These are phyloP conservation scores for Megacollybia marginata DNA, from an alignment of 768 basidiomycete genomes.

Conservation along the genomic window DNA sequence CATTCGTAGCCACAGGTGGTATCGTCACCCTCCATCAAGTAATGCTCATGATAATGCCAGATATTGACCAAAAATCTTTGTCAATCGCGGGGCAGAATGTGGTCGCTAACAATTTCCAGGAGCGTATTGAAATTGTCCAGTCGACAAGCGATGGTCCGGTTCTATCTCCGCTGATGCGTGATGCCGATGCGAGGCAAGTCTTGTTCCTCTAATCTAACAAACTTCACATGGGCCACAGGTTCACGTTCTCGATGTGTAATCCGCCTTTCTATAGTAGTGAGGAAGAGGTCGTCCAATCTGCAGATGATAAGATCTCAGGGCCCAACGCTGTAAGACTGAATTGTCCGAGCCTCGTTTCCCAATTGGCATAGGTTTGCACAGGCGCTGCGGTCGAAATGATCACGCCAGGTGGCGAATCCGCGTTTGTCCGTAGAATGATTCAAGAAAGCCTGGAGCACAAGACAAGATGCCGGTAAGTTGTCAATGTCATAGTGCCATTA, in stretches of 20 bases:
- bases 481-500: neutral
- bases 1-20: conserved; percentile 64
- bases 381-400: conserved; percentile 88
- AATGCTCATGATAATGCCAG: conserved; percentile 28
- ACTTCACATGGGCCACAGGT: conserved; percentile 21
- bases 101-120: conserved; percentile 41
- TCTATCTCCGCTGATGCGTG: conserved; percentile 28
- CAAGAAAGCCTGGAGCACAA: conserved; percentile 52
- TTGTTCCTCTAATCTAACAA: too few species aligned
- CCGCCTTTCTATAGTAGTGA: conserved; percentile 87
- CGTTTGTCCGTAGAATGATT: conserved; percentile 74
- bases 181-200: neutral
- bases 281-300: conserved; percentile 57
- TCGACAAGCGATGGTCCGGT: conserved; percentile 32
- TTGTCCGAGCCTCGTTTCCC: neutral
- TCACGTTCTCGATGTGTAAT: conserved; percentile 90
- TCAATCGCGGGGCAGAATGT: conserved; percentile 52
- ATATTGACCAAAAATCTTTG: conserved; percentile 63
- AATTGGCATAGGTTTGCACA: conserved; percentile 60
- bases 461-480: conserved; percentile 50
- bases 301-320: conserved; percentile 51
- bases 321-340: conserved; percentile 59
- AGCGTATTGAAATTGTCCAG: conserved; percentile 42
- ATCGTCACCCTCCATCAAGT: neutral
- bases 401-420: conserved; percentile 76